Conservation (phyloP, 331 rosid genomes). For the Malus hybrid region DNA sequence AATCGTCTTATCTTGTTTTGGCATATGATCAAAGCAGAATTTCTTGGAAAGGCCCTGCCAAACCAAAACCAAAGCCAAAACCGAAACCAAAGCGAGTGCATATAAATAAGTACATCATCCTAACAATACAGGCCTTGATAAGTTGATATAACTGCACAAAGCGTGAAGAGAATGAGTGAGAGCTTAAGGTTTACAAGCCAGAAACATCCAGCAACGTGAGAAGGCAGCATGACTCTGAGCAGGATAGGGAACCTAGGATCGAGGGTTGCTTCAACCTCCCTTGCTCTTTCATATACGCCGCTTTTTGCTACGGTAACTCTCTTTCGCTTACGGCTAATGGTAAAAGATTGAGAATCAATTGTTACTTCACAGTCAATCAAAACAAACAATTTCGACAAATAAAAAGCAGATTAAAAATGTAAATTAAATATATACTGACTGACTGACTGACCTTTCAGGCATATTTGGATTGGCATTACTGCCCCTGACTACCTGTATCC, state of each 20-base stretch:
- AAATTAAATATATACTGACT: background rate
- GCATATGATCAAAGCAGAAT: constrained; percentile 41
- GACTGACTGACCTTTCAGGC: constrained; percentile 21
- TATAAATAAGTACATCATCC: background rate
- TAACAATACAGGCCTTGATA: background rate
- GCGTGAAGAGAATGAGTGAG: background rate
- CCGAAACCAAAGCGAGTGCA: background rate
- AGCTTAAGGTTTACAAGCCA: constrained; percentile 46
- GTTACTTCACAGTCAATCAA: background rate
- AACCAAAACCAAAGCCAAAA: background rate
- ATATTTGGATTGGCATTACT: background rate
- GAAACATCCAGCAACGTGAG: constrained; percentile 51
- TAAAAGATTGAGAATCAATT: background rate
- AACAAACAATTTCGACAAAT: background rate
- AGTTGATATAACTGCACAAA: background rate
- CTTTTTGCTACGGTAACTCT: constrained; percentile 12
- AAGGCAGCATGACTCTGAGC: constrained; percentile 41
- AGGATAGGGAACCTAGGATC: constrained; percentile 33
- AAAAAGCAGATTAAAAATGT: background rate
- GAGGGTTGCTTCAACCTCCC: constrained; percentile 35
- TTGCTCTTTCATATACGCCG: constrained; percentile 25
- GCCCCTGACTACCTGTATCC: constrained; percentile 8
- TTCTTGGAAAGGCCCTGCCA: constrained; percentile 48
- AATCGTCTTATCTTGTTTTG: constrained; percentile 27
- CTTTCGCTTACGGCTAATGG: constrained; percentile 19